Conservation (phyloP, 1,284 basidiomycete genomes). For the Mycena sp. region DNA sequence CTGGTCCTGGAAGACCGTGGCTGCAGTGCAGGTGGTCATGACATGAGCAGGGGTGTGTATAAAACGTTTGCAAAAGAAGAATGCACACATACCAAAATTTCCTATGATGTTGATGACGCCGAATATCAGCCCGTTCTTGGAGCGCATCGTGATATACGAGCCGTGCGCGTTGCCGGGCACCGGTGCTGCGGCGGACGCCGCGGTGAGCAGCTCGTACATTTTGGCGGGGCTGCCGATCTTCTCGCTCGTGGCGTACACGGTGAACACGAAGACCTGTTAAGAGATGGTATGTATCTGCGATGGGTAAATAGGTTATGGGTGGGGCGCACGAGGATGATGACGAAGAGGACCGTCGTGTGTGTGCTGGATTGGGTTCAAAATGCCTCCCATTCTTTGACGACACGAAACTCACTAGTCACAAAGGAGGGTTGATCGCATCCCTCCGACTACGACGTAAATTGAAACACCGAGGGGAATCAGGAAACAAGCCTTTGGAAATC, state of each 20-base stretch:
- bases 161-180: slow-evolving; percentile 74
- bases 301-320: slow-evolving; percentile 38
- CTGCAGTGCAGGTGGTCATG: slow-evolving; percentile 35
- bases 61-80: slow-evolving; percentile 2
- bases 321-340: slow-evolving; percentile 77
- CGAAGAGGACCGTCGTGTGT: slow-evolving; percentile 84
- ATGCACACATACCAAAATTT: slow-evolving; percentile 59
- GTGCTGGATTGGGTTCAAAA: slow-evolving; percentile 53
- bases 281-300: neutral
- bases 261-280: slow-evolving; percentile 54
- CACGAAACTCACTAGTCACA: slow-evolving; percentile 62
- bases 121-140: slow-evolving; percentile 85
- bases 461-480: slow-evolving; percentile 72
- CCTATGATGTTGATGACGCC: slow-evolving; percentile 89
- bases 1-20: slow-evolving; percentile 82
- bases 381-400: slow-evolving; percentile 29
- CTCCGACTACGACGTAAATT: slow-evolving; percentile 70
- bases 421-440: slow-evolving; percentile 67
- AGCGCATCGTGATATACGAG: slow-evolving; percentile 84
- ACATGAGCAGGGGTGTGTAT: neutral
- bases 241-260: slow-evolving; percentile 80
- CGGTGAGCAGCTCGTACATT: slow-evolving; percentile 68
- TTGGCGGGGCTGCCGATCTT: slow-evolving; percentile 66
- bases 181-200: slow-evolving; percentile 57
- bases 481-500: slow-evolving; percentile 66